Evolutionary conservation across 331 rosid genomes (phyloP), one percentile per base, ranked within the genome.

Genomic region (Quercus lobata): DNA sequence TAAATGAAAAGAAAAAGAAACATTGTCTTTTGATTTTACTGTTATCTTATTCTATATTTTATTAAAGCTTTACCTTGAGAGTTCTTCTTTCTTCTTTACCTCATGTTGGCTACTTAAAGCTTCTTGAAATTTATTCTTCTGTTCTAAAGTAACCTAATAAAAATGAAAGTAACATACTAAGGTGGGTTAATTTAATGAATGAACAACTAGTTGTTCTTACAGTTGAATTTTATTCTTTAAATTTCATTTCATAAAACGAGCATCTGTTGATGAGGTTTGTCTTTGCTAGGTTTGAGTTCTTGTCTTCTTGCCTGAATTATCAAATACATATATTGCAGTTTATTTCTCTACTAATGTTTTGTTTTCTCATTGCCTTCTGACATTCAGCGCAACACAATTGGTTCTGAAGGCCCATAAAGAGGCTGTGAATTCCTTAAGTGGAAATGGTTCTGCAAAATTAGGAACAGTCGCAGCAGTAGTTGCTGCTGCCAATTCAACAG

Each of bases 401-500:
- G 99, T 96, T 70, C 91, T 96, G 19, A 96, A 89, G 85, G 99
- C 99, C 71, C 99, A 96, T 78, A 93, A 90, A 83, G 99, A 96
- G 84, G 99, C 99, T 74, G 99, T 96, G 74, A 89, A 90, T 89
- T 92, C 98, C 71, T 88, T 96, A 82, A 93, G 99, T 58, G 99
- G 99, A 80, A 89, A 71, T 79, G 97, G 99, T 68, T 92, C 99
- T 75, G 77, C 99, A 61, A 93, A 90, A 86, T 83, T 96, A 71
- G 99, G 99, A 89, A 91, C 97, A 10, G 97, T 96, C 78, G 98
- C 99, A 77, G 78, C 99, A 25, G 99, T 93, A 61, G 97, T 96
- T 78, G 97, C 99, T 81, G 97, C 99, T 72, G 99, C 99, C 69
- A 93, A 93, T 85, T 92, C 99, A 54, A 92, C 97, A 14, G 99